Evolutionary conservation across 257 asterid species (phyloP).

Genomic region (Coffea eugenioides): DNA sequence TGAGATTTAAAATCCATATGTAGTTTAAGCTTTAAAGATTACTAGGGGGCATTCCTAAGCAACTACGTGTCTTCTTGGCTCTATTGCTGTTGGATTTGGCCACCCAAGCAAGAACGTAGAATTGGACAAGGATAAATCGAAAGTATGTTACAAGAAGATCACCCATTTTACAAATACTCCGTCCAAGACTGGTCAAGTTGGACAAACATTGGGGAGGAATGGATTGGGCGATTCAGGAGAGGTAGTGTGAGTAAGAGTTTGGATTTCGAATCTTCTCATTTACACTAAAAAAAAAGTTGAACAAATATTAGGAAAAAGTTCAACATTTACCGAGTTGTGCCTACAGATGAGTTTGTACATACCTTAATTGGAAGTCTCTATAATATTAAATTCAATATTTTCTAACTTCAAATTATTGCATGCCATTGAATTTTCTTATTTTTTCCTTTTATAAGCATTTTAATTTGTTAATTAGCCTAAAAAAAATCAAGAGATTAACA

Average conservation of each 20-base stretch:
- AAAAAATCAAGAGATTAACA: background rate
- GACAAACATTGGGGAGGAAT: background rate
- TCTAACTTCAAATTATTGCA: background rate
- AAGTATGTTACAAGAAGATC: no score
- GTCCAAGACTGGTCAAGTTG: background rate
- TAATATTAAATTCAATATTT: no score
- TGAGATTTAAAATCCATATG: no score
- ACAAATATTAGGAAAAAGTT: background rate
- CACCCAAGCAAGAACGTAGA: background rate
- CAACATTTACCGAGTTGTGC: background rate
- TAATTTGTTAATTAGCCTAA: no score
- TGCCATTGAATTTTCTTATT: no score
- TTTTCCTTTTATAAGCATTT: no score
- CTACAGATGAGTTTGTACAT: background rate
- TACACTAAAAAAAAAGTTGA: no score
- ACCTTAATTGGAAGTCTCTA: background rate
- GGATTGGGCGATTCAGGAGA: no score
- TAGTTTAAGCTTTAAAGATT: background rate
- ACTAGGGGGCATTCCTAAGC: background rate
- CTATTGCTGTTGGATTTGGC: background rate
- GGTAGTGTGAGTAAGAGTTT: no score
- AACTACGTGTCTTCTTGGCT: background rate
- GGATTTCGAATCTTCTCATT: no score
- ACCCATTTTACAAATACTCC: background rate
- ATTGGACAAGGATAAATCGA: background rate